These are phyloP conservation scores for Phytophthora sojae DNA, from an alignment of 352 stramenopile genomes.

Conservation along the genomic window DNA sequence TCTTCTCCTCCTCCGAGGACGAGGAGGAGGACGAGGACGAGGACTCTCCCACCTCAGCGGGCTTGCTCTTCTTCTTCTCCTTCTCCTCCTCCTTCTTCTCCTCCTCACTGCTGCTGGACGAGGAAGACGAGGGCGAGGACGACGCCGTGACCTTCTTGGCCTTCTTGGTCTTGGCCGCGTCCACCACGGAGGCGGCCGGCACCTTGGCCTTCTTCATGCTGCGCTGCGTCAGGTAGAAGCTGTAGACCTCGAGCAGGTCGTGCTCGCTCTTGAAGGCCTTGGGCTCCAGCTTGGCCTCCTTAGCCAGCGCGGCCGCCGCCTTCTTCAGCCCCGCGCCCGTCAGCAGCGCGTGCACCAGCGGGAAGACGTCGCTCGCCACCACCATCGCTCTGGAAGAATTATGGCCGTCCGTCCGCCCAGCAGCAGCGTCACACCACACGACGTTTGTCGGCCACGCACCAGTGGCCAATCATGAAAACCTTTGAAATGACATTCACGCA, in stretches of 20 bases:
- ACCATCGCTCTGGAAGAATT: conserved; percentile 33
- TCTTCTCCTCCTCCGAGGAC: conserved; percentile 5
- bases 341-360: conserved; percentile 78
- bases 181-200: conserved; percentile 58
- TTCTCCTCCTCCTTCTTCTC: conserved; percentile 26
- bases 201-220: conserved; percentile 60
- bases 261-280: conserved; percentile 67
- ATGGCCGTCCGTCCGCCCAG: neutral
- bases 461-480: conserved; percentile 1
- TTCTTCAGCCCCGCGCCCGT: conserved; percentile 74
- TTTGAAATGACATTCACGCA: neutral
- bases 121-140: neutral
- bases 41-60: conserved; percentile 21
- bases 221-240: conserved; percentile 67
- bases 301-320: conserved; percentile 63
- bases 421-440: neutral
- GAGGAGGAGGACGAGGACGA: neutral
- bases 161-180: conserved; percentile 49
- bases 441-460: neutral
- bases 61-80: conserved; percentile 2
- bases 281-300: conserved; percentile 78
- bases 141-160: conserved; percentile 27
- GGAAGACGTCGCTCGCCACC: conserved; percentile 81
- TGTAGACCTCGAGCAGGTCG: conserved; percentile 81
- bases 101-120: conserved; percentile 25